phyloP scores from a whole-genome alignment of 2,329 filamentous ascomycete species.

The Colletotrichum endophyticum region DNA sequence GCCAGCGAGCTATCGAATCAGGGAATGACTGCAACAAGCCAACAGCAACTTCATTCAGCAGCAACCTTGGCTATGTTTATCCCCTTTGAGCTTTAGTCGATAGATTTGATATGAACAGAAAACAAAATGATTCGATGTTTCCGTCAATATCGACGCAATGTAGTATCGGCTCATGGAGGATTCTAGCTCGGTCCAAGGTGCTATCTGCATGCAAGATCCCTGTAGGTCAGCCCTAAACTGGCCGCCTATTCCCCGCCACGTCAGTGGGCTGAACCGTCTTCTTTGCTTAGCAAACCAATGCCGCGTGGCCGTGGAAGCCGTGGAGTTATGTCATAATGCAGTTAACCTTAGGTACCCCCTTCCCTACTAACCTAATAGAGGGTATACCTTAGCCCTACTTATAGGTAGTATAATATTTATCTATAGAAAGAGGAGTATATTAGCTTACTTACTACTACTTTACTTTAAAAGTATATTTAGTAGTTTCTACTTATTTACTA shows the following conservation, averaged over 20 bases:
- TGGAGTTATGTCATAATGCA: not conserved
- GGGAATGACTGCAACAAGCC: not conserved
- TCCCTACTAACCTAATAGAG: not conserved
- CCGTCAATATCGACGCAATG: not conserved
- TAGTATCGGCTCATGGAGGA: not conserved
- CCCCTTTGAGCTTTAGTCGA: not conserved
- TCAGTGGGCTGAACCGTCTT: not conserved
- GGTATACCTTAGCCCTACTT: not conserved
- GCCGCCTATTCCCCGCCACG: conserved; percentile 26
- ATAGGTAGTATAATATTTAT: not conserved
- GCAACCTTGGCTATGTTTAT: not conserved
- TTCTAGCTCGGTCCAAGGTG: not conserved
- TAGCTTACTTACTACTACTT: not conserved
- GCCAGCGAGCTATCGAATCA: not conserved
- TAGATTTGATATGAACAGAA: not conserved
- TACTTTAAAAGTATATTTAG: not conserved
- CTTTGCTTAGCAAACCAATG: not conserved
- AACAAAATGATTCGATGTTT: not conserved
- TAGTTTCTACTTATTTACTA: not conserved
- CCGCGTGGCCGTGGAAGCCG: not conserved
- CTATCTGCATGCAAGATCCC: not conserved
- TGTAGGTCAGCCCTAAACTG: not conserved
- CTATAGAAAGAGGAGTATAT: not conserved
- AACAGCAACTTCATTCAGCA: not conserved
- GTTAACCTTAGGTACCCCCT: not conserved